Conservation (phyloP, 176 grass and related monocot species). For the Urochloa ruziziensis region DNA sequence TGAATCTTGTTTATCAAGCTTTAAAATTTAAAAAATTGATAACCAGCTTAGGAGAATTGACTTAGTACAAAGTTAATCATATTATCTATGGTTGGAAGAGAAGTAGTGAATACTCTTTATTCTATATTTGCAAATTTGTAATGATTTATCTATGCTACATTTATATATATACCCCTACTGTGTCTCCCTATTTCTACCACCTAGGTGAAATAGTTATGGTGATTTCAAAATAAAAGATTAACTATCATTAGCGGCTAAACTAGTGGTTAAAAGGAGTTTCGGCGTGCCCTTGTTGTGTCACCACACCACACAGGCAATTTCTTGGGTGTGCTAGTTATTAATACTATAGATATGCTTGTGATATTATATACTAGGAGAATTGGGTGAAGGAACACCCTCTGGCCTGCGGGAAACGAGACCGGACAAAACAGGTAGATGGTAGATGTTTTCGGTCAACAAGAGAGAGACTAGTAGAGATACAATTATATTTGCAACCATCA, state of each 20-base stretch:
- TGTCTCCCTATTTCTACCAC: neutral
- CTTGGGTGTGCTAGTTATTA: no score
- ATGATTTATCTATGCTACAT: neutral
- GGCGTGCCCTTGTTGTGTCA: no score
- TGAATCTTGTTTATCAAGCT: no score
- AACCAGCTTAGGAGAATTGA: neutral
- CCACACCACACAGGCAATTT: no score
- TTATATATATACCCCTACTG: neutral
- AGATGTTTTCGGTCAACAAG: no score
- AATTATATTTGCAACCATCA: neutral
- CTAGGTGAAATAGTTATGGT: no score
- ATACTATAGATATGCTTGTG: no score
- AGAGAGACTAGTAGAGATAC: neutral
- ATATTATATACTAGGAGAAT: neutral
- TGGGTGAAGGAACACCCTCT: neutral
- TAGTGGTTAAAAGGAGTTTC: no score
- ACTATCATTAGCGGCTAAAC: no score
- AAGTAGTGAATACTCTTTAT: neutral
- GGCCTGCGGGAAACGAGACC: neutral
- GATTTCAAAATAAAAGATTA: no score
- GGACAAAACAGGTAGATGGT: neutral
- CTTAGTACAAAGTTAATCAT: neutral
- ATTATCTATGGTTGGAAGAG: neutral
- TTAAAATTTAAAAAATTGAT: neutral
- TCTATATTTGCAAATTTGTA: neutral